Evolutionary conservation across 148 eudicot species (phyloP), one percentile per base, ranked within the genome.

Genomic region (Camellia lanceoleosa): DNA sequence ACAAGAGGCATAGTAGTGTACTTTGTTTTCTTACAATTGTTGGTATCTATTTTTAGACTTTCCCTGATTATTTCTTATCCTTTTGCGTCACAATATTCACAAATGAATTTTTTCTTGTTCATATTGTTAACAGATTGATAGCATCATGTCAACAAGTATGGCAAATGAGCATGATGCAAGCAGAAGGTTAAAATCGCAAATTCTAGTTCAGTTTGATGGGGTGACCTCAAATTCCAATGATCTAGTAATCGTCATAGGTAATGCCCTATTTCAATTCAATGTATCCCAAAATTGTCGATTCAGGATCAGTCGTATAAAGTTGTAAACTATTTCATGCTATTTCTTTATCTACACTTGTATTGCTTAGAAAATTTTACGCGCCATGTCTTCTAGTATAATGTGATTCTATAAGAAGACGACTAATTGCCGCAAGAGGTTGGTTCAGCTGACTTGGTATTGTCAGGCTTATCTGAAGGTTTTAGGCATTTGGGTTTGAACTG

Each of bases 141-240:
- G 98, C 90, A 89, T 95, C 67, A 87, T 95, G 98, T 95, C 98
- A 20, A 84, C 96, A 49, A 91, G 98, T 80, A 80, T 86, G 73
- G 87, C 95, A 10, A 89, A 88, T 75, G 98, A 95, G 82, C 92
- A 95, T 84, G 98, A 95, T 87, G 95, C 97, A 81, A 95, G 98
- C 86, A 90, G 97, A 85, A 90, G 97, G 71, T 75, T 95, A 83
- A 95, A 95, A 74, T 95, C 98, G 4, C 96, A 95, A 84, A 93
- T 95, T 74, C 87, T 95, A 80, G 95, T 95, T 78, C 98, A 95
- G 84, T 93, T 95, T 88, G 98, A 95, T 63, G 98, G 98, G 64
- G 98, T 95, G 76, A 84, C 91, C 66, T 95, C 98, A 71, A 91
- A 87, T 86, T 88, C 97, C 63, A 83, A 86, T 86, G 98, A 90